Percentiles rank a stretch among this genome's conserved stretches.
Evolutionary conservation across 2,329 filamentous ascomycete genomes (phyloP).

Genomic region (Fusarium begoniae): DNA sequence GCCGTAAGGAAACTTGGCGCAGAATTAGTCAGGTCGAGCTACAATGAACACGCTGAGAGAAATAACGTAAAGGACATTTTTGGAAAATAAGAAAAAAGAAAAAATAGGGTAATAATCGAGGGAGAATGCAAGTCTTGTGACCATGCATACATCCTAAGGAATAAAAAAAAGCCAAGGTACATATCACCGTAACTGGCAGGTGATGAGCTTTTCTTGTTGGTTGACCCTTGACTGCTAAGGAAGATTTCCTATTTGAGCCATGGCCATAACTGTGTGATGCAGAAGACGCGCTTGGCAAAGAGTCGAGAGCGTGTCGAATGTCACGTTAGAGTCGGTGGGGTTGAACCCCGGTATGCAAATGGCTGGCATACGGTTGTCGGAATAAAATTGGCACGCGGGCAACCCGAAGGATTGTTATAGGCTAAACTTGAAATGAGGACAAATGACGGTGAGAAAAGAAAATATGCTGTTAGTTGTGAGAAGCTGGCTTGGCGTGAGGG

Average conservation of each 20-base stretch:
- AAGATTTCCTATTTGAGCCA: neutral
- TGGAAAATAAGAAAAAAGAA: too few relatives aligned
- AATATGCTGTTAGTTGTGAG: rapidly evolving
- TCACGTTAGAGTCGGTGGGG: neutral
- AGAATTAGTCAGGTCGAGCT: neutral
- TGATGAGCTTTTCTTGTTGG: neutral
- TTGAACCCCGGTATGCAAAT: too few relatives aligned
- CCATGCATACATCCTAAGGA: too few relatives aligned
- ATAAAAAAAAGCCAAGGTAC: neutral
- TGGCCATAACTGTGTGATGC: neutral
- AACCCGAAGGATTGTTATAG: too few relatives aligned
- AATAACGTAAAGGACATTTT: too few relatives aligned
- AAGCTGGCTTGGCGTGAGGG: neutral
- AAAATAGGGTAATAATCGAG: too few relatives aligned
- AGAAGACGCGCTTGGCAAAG: neutral
- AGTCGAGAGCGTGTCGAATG: neutral
- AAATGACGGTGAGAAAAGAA: neutral
- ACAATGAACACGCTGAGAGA: too few relatives aligned
- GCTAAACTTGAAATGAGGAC: neutral
- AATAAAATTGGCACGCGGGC: too few relatives aligned
- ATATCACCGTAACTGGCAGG: neutral
- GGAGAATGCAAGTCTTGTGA: too few relatives aligned
- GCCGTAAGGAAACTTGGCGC: rapidly evolving
- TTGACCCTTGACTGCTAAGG: rapidly evolving
- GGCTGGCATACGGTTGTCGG: too few relatives aligned